Evolutionary conservation across 768 basidiomycete genomes (phyloP).

Genomic region (Auriscalpium microsporum): DNA sequence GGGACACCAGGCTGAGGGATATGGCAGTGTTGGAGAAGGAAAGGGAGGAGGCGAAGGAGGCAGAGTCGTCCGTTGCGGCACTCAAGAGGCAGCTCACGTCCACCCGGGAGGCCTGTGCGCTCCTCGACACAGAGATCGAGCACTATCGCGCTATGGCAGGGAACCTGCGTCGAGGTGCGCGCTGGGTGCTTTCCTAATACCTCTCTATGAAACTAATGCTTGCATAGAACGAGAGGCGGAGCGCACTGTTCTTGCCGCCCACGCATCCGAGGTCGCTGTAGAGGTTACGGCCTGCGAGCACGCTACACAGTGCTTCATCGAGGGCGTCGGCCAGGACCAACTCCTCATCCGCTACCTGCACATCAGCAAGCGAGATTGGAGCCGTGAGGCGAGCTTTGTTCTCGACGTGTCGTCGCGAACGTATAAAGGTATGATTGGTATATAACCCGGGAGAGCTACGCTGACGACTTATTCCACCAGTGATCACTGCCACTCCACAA

Average conservation of each 20-base stretch:
- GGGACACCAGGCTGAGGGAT: background rate
- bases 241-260: slow-evolving; percentile 35
- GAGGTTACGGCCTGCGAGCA: slow-evolving; percentile 53
- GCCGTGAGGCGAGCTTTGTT: slow-evolving; percentile 12
- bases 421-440: slow-evolving; percentile 8
- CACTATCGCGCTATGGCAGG: slow-evolving; percentile 55
- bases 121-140: slow-evolving; percentile 63
- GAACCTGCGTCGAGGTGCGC: slow-evolving; percentile 57
- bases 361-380: slow-evolving; percentile 46
- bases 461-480: slow-evolving; percentile 29
- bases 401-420: slow-evolving; percentile 9
- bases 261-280: slow-evolving; percentile 42
- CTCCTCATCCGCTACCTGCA: slow-evolving; percentile 67
- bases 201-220: background rate
- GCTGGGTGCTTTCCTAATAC: slow-evolving; percentile 6
- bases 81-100: slow-evolving; percentile 61
- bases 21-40: slow-evolving; percentile 54
- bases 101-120: slow-evolving; percentile 47
- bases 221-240: background rate
- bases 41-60: slow-evolving; percentile 64
- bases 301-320: slow-evolving; percentile 55
- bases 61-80: slow-evolving; percentile 49
- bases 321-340: slow-evolving; percentile 67
- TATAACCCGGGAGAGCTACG: too few species aligned
- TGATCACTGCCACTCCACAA: slow-evolving; percentile 70